Percentiles rank a stretch among this genome's conserved stretches.
These are phyloP conservation scores for Oryza nivara DNA, from an alignment of 176 grass and related monocot genomes.

Conservation along the genomic window DNA sequence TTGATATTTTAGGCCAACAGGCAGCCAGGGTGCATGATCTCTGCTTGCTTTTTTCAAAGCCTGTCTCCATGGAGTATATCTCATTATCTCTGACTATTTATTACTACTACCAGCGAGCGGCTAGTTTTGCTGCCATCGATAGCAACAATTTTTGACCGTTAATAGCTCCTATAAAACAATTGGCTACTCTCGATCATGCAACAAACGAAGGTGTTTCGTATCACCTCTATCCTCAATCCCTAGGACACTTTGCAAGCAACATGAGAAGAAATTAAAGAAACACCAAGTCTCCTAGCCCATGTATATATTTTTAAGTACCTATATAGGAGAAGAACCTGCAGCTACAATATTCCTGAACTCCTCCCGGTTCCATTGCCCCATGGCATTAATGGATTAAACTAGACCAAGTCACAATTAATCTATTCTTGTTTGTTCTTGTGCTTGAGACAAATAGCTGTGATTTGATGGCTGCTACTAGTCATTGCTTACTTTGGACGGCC, in stretches of 20 bases:
- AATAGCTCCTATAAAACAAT: slow-evolving; percentile 40
- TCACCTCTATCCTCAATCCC: slow-evolving; percentile 40
- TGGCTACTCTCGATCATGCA: slow-evolving; percentile 27
- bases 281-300: background rate
- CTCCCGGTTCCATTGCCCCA: slow-evolving; percentile 59
- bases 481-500: slow-evolving; percentile 35
- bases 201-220: background rate
- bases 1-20: background rate
- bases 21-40: background rate
- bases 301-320: slow-evolving; percentile 8
- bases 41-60: background rate
- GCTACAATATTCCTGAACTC: slow-evolving; percentile 43
- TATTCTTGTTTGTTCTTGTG: slow-evolving; percentile 48
- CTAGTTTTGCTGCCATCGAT: slow-evolving; percentile 35
- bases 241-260: slow-evolving; percentile 24
- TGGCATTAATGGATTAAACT: slow-evolving; percentile 38
- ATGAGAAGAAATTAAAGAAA: slow-evolving; percentile 22
- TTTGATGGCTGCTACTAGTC: slow-evolving; percentile 22
- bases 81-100: background rate
- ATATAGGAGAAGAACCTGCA: slow-evolving; percentile 16
- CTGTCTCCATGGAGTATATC: background rate
- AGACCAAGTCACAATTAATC: slow-evolving; percentile 18
- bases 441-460: slow-evolving; percentile 26
- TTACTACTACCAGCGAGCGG: background rate
- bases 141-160: slow-evolving; percentile 60